Conservation (phyloP, 257 asterid genomes). For the Cruciata laevipes region DNA sequence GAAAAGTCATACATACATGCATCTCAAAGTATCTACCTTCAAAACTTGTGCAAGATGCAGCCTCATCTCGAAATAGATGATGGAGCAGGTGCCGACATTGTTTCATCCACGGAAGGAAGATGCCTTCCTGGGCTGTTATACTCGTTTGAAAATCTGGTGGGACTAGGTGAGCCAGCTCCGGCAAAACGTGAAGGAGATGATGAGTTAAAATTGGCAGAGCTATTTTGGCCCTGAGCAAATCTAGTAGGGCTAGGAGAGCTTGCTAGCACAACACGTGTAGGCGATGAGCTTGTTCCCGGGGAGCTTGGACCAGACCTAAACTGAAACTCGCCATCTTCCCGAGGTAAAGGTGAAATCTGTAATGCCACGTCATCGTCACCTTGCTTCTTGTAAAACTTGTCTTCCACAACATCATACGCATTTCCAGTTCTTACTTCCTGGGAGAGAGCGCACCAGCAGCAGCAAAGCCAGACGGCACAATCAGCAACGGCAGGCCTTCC, state of each 20-base stretch:
- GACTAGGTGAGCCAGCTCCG: constrained; percentile 35
- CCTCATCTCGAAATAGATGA: constrained; percentile 38
- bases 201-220: constrained; percentile 37
- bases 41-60: constrained; percentile 24
- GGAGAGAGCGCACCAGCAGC: constrained; percentile 88
- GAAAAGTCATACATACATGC: constrained; percentile 2
- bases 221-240: constrained; percentile 23
- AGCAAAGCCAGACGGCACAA: constrained; percentile 77
- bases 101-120: constrained; percentile 32
- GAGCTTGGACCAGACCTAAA: constrained; percentile 31
- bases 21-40: constrained; percentile 14
- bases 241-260: constrained; percentile 45
- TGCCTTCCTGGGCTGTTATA: constrained; percentile 37
- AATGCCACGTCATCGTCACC: constrained; percentile 13
- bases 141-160: constrained; percentile 32
- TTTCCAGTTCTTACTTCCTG: constrained; percentile 92
- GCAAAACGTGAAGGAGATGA: constrained; percentile 25
- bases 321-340: constrained; percentile 50
- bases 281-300: constrained; percentile 22
- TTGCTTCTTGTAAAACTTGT: constrained; percentile 45
- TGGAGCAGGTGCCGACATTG: constrained; percentile 31
- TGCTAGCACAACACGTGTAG: constrained; percentile 12
- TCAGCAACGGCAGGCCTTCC: constrained; percentile 59
- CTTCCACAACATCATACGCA: constrained; percentile 61
- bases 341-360: constrained; percentile 49